These are phyloP conservation scores for Monosporozyma aquatica DNA, from an alignment of 805 yeast species.

Conservation along the genomic window DNA sequence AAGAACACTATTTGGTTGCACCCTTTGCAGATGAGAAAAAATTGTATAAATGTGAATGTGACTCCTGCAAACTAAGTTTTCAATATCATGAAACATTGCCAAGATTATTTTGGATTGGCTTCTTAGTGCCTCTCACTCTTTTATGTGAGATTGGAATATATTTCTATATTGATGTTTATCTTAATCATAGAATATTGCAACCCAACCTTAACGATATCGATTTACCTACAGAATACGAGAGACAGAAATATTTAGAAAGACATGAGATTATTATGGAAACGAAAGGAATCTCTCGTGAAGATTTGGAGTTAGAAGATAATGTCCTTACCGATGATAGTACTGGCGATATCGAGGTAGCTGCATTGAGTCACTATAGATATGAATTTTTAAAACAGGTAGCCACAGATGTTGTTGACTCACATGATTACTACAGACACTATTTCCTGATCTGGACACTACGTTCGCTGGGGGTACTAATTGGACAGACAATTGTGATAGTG, in stretches of 20 bases:
- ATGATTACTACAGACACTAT: constrained; percentile 10
- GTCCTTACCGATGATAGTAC: neutral
- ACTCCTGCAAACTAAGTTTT: constrained; percentile 13
- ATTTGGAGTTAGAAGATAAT: neutral
- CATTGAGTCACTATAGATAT: constrained; percentile 2
- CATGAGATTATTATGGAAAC: neutral
- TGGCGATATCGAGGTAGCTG: neutral
- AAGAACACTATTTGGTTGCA: constrained; percentile 9
- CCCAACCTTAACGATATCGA: constrained; percentile 18
- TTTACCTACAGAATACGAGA: constrained; percentile 24
- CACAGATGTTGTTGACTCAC: constrained; percentile 12
- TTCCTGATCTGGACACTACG: constrained; percentile 14
- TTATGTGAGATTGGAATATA: constrained; percentile 12
- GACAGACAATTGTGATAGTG: constrained; percentile 1
- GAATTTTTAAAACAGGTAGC: constrained; percentile 10
- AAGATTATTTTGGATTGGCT: constrained; percentile 17
- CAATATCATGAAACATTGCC: constrained; percentile 5
- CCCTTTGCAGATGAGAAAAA: constrained; percentile 12
- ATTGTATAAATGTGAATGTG: constrained; percentile 17
- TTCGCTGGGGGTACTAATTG: constrained; percentile 3
- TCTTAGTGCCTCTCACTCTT: constrained; percentile 21
- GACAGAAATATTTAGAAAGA: constrained; percentile 8
- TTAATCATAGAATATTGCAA: constrained; percentile 19
- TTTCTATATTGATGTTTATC: constrained; percentile 14
- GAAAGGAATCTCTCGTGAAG: too few species aligned